These are phyloP conservation scores for Aspergillus nanangensis DNA, from an alignment of 495 filamentous ascomycete species.

Conservation along the genomic window DNA sequence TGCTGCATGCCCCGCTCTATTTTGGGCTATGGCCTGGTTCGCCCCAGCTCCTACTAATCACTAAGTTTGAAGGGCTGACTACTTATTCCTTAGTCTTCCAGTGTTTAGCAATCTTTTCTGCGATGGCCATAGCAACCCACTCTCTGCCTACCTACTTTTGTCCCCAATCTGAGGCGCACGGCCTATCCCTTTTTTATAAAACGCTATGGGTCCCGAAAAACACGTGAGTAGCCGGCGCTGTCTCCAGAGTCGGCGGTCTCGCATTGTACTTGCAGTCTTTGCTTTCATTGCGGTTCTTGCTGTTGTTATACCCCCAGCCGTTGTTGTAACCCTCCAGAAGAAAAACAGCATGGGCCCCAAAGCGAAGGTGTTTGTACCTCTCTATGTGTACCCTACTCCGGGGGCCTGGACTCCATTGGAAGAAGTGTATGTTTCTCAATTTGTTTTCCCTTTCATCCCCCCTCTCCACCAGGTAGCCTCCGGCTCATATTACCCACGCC, in stretches of 20 bases:
- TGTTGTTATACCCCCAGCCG: constrained; percentile 30
- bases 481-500: constrained; percentile 16
- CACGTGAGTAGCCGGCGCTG: constrained; percentile 34
- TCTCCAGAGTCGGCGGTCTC: constrained; percentile 26
- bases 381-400: constrained; percentile 52
- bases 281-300: constrained; percentile 29
- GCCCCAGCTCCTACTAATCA: constrained; percentile 8
- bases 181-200: not conserved
- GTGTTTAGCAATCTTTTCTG: constrained; percentile 9
- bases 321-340: constrained; percentile 29
- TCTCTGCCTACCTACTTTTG: constrained; percentile 11
- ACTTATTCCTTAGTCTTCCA: constrained; percentile 19
- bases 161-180: constrained; percentile 12
- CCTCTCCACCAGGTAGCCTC: constrained; percentile 6
- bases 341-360: constrained; percentile 39
- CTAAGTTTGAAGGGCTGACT: constrained; percentile 12
- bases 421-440: constrained; percentile 34
- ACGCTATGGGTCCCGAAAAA: constrained; percentile 23
- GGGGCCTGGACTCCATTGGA: constrained; percentile 47
- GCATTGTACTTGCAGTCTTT: constrained; percentile 20
- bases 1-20: constrained; percentile 25
- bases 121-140: constrained; percentile 19
- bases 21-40: constrained; percentile 16
- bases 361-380: constrained; percentile 46
- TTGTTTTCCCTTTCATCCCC: constrained; percentile 10